These are phyloP conservation scores for Kodamaea suecica DNA, from an alignment of 1,139 yeast species.

Conservation along the genomic window DNA sequence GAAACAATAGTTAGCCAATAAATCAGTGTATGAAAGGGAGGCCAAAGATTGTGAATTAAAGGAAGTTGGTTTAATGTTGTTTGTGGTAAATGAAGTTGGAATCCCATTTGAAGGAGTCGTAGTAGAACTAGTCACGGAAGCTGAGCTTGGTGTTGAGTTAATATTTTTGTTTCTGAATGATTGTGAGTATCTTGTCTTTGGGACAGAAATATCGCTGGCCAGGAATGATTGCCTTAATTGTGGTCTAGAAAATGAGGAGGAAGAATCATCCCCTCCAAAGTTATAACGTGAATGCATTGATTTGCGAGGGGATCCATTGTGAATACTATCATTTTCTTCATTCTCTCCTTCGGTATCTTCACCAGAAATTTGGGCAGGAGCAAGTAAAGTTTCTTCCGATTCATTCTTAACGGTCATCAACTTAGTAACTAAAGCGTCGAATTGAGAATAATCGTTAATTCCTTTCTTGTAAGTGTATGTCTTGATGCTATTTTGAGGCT, in stretches of 20 bases:
- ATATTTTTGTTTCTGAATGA: constrained; percentile 12
- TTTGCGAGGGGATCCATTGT: constrained; percentile 8
- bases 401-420: constrained; percentile 12
- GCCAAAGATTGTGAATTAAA: constrained; percentile 8
- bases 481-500: constrained; percentile 16
- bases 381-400: background rate
- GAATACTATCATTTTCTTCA: constrained; percentile 6
- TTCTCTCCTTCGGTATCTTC: constrained; percentile 5
- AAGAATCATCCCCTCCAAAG: constrained; percentile 3
- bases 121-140: background rate
- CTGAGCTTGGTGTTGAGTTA: background rate
- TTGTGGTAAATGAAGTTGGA: constrained; percentile 11
- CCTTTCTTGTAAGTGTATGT: constrained; percentile 15
- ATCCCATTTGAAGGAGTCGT: background rate
- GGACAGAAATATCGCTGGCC: constrained; percentile 22
- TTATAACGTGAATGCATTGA: constrained; percentile 14
- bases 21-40: constrained; percentile 30
- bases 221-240: constrained; percentile 26
- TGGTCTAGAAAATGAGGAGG: constrained; percentile 18
- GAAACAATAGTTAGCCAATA: constrained; percentile 33
- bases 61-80: too few relatives aligned
- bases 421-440: constrained; percentile 26
- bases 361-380: background rate
- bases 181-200: constrained; percentile 19
- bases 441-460: constrained; percentile 19